Evolutionary conservation across 1,284 basidiomycete species (phyloP).

Genomic region (Austropuccinia psidii): DNA sequence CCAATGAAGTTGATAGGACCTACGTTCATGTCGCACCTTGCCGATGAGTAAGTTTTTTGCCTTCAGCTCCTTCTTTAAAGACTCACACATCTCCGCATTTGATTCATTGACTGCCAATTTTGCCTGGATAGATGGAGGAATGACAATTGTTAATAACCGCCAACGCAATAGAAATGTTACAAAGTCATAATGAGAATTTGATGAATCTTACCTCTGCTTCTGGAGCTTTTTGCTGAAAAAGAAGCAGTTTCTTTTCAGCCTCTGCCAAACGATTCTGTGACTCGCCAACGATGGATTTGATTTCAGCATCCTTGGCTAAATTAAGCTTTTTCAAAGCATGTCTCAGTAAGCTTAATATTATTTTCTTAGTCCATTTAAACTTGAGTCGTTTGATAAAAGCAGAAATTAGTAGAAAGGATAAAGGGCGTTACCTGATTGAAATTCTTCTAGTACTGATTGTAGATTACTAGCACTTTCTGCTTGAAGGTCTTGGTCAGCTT

Average conservation of each 20-base stretch:
- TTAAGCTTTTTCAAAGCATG: not conserved
- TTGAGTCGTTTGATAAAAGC: no score
- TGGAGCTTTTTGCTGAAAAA: constrained; percentile 75
- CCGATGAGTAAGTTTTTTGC: constrained; percentile 87
- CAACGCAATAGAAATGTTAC: no score
- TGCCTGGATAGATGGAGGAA: constrained; percentile 29
- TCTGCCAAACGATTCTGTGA: constrained; percentile 66
- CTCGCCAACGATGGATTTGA: constrained; percentile 69
- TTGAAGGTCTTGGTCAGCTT: constrained; percentile 60
- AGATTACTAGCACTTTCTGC: constrained; percentile 70
- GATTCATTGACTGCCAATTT: constrained; percentile 65
- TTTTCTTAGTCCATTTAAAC: no score
- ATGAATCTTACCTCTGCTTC: constrained; percentile 76
- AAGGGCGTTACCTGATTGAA: constrained; percentile 74
- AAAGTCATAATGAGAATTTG: no score
- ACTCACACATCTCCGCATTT: constrained; percentile 59
- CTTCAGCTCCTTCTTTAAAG: constrained; percentile 79
- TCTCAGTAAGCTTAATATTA: constrained; percentile 11
- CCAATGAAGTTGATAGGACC: constrained; percentile 38
- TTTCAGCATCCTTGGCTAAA: constrained; percentile 54
- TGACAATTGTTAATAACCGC: no score
- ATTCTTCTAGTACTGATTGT: constrained; percentile 87
- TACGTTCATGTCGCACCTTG: constrained; percentile 89
- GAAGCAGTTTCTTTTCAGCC: constrained; percentile 65
- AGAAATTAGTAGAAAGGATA: not conserved